Evolutionary conservation across 73 alveolate species (phyloP), one percentile per base, ranked within the genome.

Genomic region (Tetrahymena elliotti): DNA sequence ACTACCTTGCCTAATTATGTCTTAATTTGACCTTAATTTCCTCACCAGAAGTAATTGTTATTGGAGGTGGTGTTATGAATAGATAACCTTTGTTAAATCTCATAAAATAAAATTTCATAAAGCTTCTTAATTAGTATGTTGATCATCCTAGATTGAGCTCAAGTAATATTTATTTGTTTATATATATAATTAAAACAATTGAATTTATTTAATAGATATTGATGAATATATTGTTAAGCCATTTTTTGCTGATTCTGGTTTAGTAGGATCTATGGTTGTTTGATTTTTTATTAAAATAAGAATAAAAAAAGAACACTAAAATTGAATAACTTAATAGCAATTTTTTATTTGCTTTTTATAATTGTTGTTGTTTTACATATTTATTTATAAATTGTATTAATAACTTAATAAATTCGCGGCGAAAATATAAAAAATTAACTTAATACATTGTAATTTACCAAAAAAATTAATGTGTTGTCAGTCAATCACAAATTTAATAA

Each of bases 21-120:
- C 93, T 93, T 22, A 98, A 95, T 94, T 95, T 97, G 82, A 93
- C 97, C 38, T 83, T 98, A 41, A 93, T 96, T 18, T 94, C 96
- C 38, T 96, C 98, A 52, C 97, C 98, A 9, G 97, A 98, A 95
- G 98, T 96, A 92, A 98, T 98, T 93, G 98, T 98, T n/a, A 93
- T 98, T 20, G 99, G 99, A 41, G 99, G 99, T 35, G 99, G 99
- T 16, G 98, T 98, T 11, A 98, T 98, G 99, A 97, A 97, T 93
- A 98, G 99, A 96, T 96, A 96, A 38, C 88, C 88, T 68, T 68
- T 68, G 20, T 68, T 68, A 68, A 11, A 31, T 16, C 20, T 68
- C 3, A 68, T 68, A 27, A 68, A 31, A 68, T 68, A 68, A 16
- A 68, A 68, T 24, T 68, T 68, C 22, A 68, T 68, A 68, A 68